Base-by-base conservation (phyloP, 805 yeast species). In the Metschnikowia henanensis region DNA sequence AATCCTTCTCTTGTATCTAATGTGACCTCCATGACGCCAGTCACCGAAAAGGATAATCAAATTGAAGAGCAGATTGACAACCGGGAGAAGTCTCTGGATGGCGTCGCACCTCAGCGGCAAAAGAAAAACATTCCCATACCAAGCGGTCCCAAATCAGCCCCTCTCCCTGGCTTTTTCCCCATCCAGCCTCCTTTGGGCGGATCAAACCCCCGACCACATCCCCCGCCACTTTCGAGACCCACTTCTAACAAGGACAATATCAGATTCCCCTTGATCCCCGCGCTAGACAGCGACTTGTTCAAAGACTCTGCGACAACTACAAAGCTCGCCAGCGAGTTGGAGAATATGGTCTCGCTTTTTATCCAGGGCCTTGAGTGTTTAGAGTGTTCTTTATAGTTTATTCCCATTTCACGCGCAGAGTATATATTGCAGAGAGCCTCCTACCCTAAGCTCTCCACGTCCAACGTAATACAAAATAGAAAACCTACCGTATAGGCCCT, bases 21-120 rank as follows among this genome's bases (percentile, higher is more conserved):
- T 43, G 60, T 76, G 3, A 81, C 87, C 1, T 79, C 87, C 0
- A 86, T 87, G 94, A 87, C 95, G 0, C 95, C 94, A 2, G 80
- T 86, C 4, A 76, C 87, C 2, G 95, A 87, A 52, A 81, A 62
- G 42, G 73, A 70, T 33, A 38, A 39, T 22, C 51, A 42, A 17
- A 37, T 53, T n/a, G 50, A 47, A 1, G 56, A 49, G 17, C 43
- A 43, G 17, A 15, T 6, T 16, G 45, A 40, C 6, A 12, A 16
- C 8, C 43, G 31, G 19, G 45, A 44, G 2, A 41, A 30, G 17
- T 19, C 29, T 20, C 15, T 32, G 9, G 50, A 47, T 2, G 32
- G 22, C 19, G n/a, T 35, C 22, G 35, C 40, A 18, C 20, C 23
- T 31, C 40, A 31, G 22, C 29, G 45, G 12, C 46, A 31, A 10